Conservation (phyloP, 352 stramenopile species). For the Bremia lactucae region DNA sequence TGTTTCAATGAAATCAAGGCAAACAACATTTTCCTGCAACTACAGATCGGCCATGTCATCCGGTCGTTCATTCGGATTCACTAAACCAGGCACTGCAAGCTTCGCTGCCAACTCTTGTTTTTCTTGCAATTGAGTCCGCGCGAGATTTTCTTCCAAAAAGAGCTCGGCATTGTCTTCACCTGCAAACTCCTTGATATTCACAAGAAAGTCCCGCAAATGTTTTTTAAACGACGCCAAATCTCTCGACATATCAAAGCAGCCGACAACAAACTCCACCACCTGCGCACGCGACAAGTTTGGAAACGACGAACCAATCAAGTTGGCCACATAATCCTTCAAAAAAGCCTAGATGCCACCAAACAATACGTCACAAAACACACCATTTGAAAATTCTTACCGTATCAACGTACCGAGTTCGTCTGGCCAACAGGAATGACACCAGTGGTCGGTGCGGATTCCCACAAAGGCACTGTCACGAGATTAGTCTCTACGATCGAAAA, state of each 20-base stretch:
- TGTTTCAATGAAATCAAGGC: no score
- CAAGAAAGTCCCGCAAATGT: conserved; percentile 98
- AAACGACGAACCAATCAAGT: conserved; percentile 95
- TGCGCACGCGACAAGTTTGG: conserved; percentile 91
- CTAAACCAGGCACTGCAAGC: conserved; percentile 83
- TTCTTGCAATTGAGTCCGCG: conserved; percentile 77
- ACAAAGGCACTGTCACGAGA: conserved; percentile 93
- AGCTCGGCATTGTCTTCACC: conserved; percentile 95
- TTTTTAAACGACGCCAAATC: conserved; percentile 97
- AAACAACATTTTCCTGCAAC: no score
- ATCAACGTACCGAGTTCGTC: conserved; percentile 60
- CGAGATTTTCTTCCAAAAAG: conserved; percentile 92
- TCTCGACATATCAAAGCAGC: conserved; percentile 96
- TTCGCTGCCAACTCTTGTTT: conserved; percentile 74
- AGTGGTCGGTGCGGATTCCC: conserved; percentile 84
- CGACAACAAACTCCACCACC: conserved; percentile 94
- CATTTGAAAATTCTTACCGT: not conserved
- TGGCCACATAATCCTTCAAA: conserved; percentile 94
- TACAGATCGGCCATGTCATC: conserved; percentile 86
- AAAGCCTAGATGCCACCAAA: conserved; percentile 48
- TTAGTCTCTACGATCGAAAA: conserved; percentile 96
- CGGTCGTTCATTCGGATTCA: conserved; percentile 86
- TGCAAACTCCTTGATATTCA: conserved; percentile 97
- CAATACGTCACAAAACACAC: not conserved
- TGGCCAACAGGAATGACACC: conserved; percentile 42